A percentile compares a stretch with the other conserved stretches of the same genome.
Conservation (phyloP, 1,284 basidiomycete species). For the Porodaedalea pini region DNA sequence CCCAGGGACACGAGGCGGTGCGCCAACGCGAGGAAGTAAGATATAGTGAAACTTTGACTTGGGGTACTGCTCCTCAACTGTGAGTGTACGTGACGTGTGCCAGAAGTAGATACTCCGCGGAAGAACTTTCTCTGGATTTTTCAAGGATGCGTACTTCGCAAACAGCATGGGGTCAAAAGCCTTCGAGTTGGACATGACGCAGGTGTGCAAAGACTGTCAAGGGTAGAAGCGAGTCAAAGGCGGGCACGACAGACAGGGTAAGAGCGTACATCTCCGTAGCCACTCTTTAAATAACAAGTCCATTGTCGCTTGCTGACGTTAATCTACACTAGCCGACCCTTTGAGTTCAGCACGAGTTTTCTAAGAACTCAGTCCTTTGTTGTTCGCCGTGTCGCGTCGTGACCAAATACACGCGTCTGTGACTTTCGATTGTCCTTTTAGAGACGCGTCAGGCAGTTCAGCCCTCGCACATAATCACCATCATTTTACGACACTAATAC, state of each 20-base stretch:
- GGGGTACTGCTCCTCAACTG: slow-evolving; percentile 81
- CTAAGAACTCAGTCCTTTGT: background rate
- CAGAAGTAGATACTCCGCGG: slow-evolving; percentile 61
- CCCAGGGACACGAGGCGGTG: slow-evolving; percentile 19
- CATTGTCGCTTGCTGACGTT: background rate
- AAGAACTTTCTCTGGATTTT: slow-evolving; percentile 45
- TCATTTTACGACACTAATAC: too few species aligned
- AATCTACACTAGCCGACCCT: background rate
- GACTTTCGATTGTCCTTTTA: too few species aligned
- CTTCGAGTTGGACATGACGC: background rate
- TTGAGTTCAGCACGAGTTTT: background rate
- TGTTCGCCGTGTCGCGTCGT: slow-evolving; percentile 2
- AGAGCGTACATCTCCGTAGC: background rate
- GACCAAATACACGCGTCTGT: slow-evolving; percentile 2
- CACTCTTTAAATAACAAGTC: background rate
- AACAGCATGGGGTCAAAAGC: background rate
- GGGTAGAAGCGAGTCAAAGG: background rate
- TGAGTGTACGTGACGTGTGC: slow-evolving; percentile 57
- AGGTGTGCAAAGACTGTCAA: background rate
- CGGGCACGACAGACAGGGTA: background rate
- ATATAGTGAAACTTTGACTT: slow-evolving; percentile 87
- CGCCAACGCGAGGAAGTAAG: slow-evolving; percentile 60
- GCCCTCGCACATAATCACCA: too few species aligned
- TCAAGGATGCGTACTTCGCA: slow-evolving; percentile 45
- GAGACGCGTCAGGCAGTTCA: background rate